Evolutionary conservation across 2,329 filamentous ascomycete genomes (phyloP), one percentile per base, ranked within the genome.

Genomic region (Alternaria longipes): DNA sequence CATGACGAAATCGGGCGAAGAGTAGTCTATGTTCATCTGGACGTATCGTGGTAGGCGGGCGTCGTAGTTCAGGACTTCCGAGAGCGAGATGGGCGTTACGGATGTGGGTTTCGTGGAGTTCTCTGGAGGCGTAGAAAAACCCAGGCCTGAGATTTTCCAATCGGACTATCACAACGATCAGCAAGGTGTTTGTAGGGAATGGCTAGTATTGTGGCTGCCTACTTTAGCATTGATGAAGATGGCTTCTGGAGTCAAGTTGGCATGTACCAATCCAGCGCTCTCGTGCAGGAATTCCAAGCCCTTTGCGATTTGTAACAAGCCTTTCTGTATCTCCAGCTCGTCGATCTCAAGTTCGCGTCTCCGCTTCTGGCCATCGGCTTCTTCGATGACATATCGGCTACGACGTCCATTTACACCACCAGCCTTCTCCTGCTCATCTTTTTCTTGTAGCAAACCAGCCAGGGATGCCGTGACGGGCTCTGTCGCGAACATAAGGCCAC

Each of bases 281-380:
- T 98, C 94, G 75, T 98, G 94, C 62, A 98, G 81, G 75, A 98
- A 98, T 79, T 98, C 94, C 30, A 98, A 84, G 3, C 94, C 94
- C 78, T 97, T 97, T 74, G 91, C 94, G 65, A 99, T 87, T 78
- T 99, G 95, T 62, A 98, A 82, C 64, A 99, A 79, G 0, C 95
- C 95, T 80, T 99, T 99, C 78, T 99, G 95, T 71, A 98, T 96
- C 80, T 99, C 95, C 60, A 99, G 83, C 81, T 98, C 95, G 75
- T 99, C 95, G 63, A 99, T 92, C 77, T 98, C 94, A 14, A 97
- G 80, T 74, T 98, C 94, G 70, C 91, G 86, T 71, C 92, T 84
- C 70, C 79, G 75, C 56, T 89, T 86, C 51, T 87, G 88, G 36
- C 91, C 91, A 68, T 94, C 90, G 1, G 89, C 84, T 68, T 93